Evolutionary conservation across 495 filamentous ascomycete genomes (phyloP).

Genomic region (Hyaloscypha variabilis): DNA sequence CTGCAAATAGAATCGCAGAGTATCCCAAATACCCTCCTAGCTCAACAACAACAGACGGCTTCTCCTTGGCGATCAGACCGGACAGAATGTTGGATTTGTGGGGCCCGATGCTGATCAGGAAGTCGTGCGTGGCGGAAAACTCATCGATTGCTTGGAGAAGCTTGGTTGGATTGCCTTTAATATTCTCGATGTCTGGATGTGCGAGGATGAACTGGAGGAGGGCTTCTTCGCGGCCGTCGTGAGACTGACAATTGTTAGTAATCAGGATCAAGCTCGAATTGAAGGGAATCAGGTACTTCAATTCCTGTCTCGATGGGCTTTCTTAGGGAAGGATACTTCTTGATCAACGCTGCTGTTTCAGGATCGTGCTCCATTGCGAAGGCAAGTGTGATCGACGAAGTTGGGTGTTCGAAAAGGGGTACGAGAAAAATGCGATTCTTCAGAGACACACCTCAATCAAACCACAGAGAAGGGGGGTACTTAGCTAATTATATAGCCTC

Average conservation of each 20-base stretch:
- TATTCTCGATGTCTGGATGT: constrained; percentile 51
- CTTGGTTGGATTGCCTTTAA: constrained; percentile 62
- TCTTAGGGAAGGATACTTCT: constrained; percentile 11
- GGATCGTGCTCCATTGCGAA: background rate
- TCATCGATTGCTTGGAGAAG: constrained; percentile 73
- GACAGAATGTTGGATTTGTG: constrained; percentile 68
- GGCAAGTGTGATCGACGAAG: background rate
- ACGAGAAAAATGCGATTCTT: background rate
- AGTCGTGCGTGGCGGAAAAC: constrained; percentile 61
- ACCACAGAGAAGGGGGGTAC: background rate
- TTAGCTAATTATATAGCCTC: background rate
- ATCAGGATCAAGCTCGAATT: background rate
- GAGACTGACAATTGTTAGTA: constrained; percentile 41
- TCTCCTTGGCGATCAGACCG: constrained; percentile 61
- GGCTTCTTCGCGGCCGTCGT: constrained; percentile 71
- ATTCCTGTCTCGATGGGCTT: constrained; percentile 9
- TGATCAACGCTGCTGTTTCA: constrained; percentile 1
- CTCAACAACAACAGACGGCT: constrained; percentile 72
- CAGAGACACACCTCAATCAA: background rate
- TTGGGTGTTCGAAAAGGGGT: background rate
- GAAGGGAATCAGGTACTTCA: constrained; percentile 9
- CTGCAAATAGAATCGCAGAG: constrained; percentile 71
- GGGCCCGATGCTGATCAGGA: constrained; percentile 78
- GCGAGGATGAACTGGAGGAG: constrained; percentile 68
- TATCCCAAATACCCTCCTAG: constrained; percentile 83